A percentile compares a stretch with the other conserved stretches of the same genome.
Evolutionary conservation across 495 filamentous ascomycete genomes (phyloP).

Genomic region (Podospora bellae-mahoneyi): DNA sequence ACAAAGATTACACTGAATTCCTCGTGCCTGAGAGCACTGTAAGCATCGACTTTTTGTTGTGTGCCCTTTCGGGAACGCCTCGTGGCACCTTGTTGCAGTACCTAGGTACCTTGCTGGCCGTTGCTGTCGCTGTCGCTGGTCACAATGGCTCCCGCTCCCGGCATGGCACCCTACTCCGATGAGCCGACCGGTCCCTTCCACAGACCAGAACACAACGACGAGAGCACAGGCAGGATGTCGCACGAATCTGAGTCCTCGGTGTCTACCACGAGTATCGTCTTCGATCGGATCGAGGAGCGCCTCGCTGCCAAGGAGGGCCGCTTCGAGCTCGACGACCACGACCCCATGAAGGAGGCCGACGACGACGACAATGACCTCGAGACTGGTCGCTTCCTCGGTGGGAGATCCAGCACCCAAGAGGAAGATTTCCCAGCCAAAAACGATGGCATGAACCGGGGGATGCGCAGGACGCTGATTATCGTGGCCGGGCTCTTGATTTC

Average conservation of each 20-base stretch:
- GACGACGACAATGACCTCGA: conserved; percentile 41
- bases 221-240: conserved; percentile 38
- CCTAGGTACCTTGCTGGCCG: conserved; percentile 2
- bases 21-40: conserved; percentile 7
- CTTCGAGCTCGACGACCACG: conserved; percentile 38
- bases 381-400: conserved; percentile 44
- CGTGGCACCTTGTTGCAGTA: conserved; percentile 12
- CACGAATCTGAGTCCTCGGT: conserved; percentile 62
- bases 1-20: conserved; percentile 12
- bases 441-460: conserved; percentile 55
- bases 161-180: conserved; percentile 16
- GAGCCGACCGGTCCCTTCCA: conserved; percentile 4
- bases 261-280: conserved; percentile 73
- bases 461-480: conserved; percentile 65
- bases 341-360: conserved; percentile 50
- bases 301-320: conserved; percentile 32
- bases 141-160: conserved; percentile 10
- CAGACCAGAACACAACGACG: conserved; percentile 14
- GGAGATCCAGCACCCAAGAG: conserved; percentile 17
- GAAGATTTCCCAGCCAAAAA: conserved; percentile 20
- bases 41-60: not conserved
- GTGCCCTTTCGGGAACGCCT: conserved; percentile 10
- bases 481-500: conserved; percentile 63
- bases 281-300: conserved; percentile 64
- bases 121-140: conserved; percentile 5